Evolutionary conservation across 2,329 filamentous ascomycete genomes (phyloP), one percentile per base, ranked within the genome.

Genomic region (Epichloe brachyelytri): DNA sequence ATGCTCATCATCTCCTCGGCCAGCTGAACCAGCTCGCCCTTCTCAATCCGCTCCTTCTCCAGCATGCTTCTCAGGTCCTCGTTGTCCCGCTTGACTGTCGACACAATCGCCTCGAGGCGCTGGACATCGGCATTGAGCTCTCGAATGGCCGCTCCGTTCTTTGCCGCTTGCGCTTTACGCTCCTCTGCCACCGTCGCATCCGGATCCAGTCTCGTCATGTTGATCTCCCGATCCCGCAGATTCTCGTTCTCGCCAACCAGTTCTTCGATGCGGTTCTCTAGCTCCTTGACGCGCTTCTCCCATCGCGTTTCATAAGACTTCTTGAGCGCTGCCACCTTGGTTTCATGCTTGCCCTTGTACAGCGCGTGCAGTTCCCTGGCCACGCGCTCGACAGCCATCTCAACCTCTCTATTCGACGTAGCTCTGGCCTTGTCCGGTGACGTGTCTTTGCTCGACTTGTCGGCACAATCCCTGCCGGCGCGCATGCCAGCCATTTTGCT

Each of bases 261-360:
- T 43, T 85, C 79, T 44, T 82, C 81, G 43, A 95, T 74, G 55
- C 81, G 82, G 17, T 67, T 65, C 67, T 95, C 86, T 3, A 95
- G 78, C 59, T 91, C 86, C 50, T 79, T 80, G 51, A 91, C 80
- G 62, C 85, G 87, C 75, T 94, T 94, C 68, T 95, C 88, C 79
- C 88, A 93, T 50, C 91, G 83, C 45, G 79, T 79, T 66, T 96
- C 88, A 69, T 97, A 85, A 55, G 79, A 83, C 69, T 84, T 83
- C 71, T 85, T 97, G 57, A 98, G 75, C 4, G 90, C 91, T 1
- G 87, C 80, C 43, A 97, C 91, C 72, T 98, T 98, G 55, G 84
- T 88, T 71, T 97, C 91, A 65, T 98, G 93, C 71, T 98, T 98
- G 63, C 85, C 83, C 72, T 96, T 97, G 77, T 98, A 98, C 11